Evolutionary conservation across 2,329 filamentous ascomycete species (phyloP).

Genomic region (Thyridium curvatum): DNA sequence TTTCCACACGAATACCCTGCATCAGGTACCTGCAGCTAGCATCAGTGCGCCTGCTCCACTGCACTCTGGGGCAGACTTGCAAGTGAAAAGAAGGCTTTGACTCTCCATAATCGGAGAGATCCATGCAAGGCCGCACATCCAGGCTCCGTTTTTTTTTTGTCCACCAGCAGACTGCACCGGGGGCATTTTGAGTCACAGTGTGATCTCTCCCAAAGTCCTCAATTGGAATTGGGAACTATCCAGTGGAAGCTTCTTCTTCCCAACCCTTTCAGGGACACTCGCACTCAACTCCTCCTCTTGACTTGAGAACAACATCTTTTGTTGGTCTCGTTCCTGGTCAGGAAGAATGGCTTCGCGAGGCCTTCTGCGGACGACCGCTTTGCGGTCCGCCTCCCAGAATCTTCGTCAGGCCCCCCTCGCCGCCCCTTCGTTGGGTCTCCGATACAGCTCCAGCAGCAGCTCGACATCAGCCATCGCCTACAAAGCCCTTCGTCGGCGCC

Average conservation of each 20-base stretch:
- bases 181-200: background rate
- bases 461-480: slow-evolving; percentile 94
- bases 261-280: too few species aligned
- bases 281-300: too few species aligned
- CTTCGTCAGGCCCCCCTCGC: slow-evolving; percentile 13
- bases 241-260: too few species aligned
- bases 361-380: slow-evolving; percentile 5
- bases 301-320: too few species aligned
- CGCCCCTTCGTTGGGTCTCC: slow-evolving; percentile 19
- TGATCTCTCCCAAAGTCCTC: too few species aligned
- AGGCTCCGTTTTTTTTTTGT: background rate
- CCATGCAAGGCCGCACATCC: background rate
- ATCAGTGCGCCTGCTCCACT: too few species aligned
- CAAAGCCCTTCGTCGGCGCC: slow-evolving; percentile 90
- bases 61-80: too few species aligned
- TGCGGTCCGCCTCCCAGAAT: too few species aligned
- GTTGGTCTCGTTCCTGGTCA: too few species aligned
- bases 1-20: too few species aligned
- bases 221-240: too few species aligned
- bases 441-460: slow-evolving; percentile 46
- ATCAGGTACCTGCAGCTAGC: too few species aligned
- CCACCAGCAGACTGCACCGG: background rate
- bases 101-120: background rate
- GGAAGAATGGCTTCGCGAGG: slow-evolving; percentile 4
- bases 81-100: background rate